Percentiles rank a stretch among this genome's conserved stretches.
phyloP scores from a whole-genome alignment of 345 rosid genomes.

The Arabis hirsuta region DNA sequence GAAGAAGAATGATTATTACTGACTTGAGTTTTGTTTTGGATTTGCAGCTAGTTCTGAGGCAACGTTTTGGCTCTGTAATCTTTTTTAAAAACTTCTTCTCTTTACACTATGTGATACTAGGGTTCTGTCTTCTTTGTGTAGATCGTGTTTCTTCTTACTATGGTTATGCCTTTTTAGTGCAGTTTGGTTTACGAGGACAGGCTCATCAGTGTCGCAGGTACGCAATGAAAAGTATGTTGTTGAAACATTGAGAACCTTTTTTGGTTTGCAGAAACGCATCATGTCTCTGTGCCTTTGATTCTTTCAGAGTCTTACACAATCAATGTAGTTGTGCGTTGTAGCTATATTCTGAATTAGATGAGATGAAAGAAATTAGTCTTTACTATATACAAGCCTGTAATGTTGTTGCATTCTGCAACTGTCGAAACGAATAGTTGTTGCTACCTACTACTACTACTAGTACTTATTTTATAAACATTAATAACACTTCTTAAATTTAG shows the following conservation, averaged over 20 bases:
- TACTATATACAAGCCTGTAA: too few species aligned
- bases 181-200: slow-evolving; percentile 33
- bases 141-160: slow-evolving; percentile 18
- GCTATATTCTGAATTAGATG: not conserved
- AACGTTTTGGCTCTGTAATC: slow-evolving; percentile 41
- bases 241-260: slow-evolving; percentile 1
- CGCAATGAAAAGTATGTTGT: not conserved
- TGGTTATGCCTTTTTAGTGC: slow-evolving; percentile 24
- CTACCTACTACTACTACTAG: too few species aligned
- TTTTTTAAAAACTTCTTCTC: not conserved
- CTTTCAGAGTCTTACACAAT: not conserved
- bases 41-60: slow-evolving; percentile 48
- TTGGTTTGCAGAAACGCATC: slow-evolving; percentile 9
- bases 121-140: not conserved
- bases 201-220: slow-evolving; percentile 27
- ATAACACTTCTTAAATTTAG: too few species aligned
- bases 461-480: too few species aligned
- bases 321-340: not conserved
- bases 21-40: slow-evolving; percentile 43
- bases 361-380: not conserved
- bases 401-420: too few species aligned
- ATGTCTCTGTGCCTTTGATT: not conserved
- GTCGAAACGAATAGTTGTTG: too few species aligned
- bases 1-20: slow-evolving; percentile 34
- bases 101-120: not conserved